Percentiles rank a stretch among this genome's conserved stretches.
Evolutionary conservation across 2,329 filamentous ascomycete genomes (phyloP).

Genomic region (Mariannaea sp.): DNA sequence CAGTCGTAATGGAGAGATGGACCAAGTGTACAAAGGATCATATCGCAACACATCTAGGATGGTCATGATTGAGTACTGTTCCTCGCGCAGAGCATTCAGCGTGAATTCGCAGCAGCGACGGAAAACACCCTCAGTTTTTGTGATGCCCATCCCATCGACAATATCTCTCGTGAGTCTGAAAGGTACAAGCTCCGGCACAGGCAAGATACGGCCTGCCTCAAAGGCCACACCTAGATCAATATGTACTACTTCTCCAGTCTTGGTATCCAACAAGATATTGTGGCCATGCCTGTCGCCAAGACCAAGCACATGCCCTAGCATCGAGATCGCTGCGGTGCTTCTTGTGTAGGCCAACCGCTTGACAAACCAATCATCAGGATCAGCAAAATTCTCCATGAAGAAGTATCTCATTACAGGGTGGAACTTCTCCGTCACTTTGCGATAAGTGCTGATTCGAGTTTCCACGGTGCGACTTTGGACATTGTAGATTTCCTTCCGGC

Average conservation of each 20-base stretch:
- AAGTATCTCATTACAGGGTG: slow-evolving; percentile 96
- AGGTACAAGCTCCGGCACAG: slow-evolving; percentile 92
- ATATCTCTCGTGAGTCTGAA: slow-evolving; percentile 94
- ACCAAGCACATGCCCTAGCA: slow-evolving; percentile 90
- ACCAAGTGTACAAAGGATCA: slow-evolving; percentile 96
- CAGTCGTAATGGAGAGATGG: slow-evolving; percentile 72
- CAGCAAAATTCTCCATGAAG: slow-evolving; percentile 91
- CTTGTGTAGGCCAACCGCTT: slow-evolving; percentile 89
- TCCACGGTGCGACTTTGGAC: slow-evolving; percentile 74
- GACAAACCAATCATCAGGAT: slow-evolving; percentile 95
- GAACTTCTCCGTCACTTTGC: slow-evolving; percentile 78
- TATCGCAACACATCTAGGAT: slow-evolving; percentile 97
- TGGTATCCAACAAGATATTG: slow-evolving; percentile 91
- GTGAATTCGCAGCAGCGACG: slow-evolving; percentile 98
- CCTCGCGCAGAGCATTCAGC: slow-evolving; percentile 89
- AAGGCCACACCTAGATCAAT: slow-evolving; percentile 98
- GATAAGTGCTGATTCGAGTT: slow-evolving; percentile 74
- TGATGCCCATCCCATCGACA: slow-evolving; percentile 96
- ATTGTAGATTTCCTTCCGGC: slow-evolving; percentile 77
- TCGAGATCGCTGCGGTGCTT: slow-evolving; percentile 92
- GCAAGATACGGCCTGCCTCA: slow-evolving; percentile 92
- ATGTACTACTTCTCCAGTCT: slow-evolving; percentile 91
- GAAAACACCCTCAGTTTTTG: slow-evolving; percentile 94
- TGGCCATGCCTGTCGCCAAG: slow-evolving; percentile 94
- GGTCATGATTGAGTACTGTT: slow-evolving; percentile 97